Conservation (phyloP, 345 rosid genomes). For the Gynandropsis gynandra region DNA sequence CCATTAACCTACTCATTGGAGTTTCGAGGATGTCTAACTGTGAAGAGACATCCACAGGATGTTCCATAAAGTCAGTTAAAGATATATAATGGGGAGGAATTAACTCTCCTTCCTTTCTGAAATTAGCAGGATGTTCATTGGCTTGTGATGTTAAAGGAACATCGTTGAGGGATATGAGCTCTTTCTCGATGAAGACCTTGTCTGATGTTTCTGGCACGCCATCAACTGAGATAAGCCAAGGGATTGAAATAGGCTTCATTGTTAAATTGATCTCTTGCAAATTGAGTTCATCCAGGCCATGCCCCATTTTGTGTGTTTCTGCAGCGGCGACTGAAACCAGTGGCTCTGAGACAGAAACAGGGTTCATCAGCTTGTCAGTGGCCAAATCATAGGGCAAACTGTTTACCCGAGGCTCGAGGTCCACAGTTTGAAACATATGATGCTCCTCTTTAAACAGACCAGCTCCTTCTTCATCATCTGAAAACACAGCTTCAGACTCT, state of each 20-base stretch:
- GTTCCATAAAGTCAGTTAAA: neutral
- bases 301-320: neutral
- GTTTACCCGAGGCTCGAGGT: slow-evolving; percentile 29
- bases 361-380: slow-evolving; percentile 39
- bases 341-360: slow-evolving; percentile 24
- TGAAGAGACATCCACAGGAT: neutral
- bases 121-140: slow-evolving; percentile 20
- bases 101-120: slow-evolving; percentile 24
- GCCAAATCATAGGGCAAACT: slow-evolving; percentile 30
- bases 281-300: slow-evolving; percentile 10
- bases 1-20: neutral
- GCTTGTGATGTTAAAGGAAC: slow-evolving; percentile 23
- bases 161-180: slow-evolving; percentile 38
- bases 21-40: no score
- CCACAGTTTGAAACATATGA: slow-evolving; percentile 23
- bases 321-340: neutral
- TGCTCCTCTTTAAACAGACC: slow-evolving; percentile 19
- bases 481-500: slow-evolving; percentile 28
- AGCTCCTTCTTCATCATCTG: slow-evolving; percentile 24
- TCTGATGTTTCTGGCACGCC: slow-evolving; percentile 12
- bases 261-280: slow-evolving; percentile 9
- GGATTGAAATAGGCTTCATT: neutral
- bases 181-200: slow-evolving; percentile 8
- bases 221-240: slow-evolving; percentile 11
- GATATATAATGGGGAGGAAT: slow-evolving; percentile 8